Evolutionary conservation across 2,329 filamentous ascomycete genomes (phyloP).

Genomic region (Penicillium sp.): DNA sequence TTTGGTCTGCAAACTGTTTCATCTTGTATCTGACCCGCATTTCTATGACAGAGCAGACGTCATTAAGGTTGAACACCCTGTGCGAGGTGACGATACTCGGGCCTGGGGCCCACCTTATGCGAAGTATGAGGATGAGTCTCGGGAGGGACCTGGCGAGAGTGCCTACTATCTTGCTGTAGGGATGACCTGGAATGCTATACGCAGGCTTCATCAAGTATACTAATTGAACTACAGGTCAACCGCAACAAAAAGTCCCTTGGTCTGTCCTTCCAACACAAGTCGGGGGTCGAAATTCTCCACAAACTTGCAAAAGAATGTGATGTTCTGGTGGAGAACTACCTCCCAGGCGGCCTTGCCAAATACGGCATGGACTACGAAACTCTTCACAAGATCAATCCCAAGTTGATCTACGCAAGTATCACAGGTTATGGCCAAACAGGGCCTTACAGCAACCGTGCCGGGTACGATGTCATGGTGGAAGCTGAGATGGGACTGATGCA

Average conservation of each 20-base stretch:
- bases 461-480: constrained; percentile 99
- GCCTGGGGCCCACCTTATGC: constrained; percentile 97
- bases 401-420: constrained; percentile 90
- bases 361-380: constrained; percentile 88
- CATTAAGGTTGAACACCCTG: constrained; percentile 95
- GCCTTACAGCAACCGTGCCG: constrained; percentile 80
- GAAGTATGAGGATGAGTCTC: constrained; percentile 63
- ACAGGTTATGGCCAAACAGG: constrained; percentile 97
- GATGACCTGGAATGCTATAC: neutral
- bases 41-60: constrained; percentile 72
- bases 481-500: constrained; percentile 98
- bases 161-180: constrained; percentile 89
- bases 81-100: constrained; percentile 86
- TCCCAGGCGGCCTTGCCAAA: constrained; percentile 85
- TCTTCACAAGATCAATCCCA: constrained; percentile 76
- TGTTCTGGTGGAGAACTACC: constrained; percentile 94
- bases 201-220: neutral
- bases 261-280: constrained; percentile 82
- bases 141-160: constrained; percentile 75
- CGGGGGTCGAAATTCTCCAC: constrained; percentile 84
- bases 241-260: constrained; percentile 96
- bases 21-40: neutral
- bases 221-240: constrained; percentile 65
- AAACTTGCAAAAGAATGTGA: constrained; percentile 81
- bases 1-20: neutral